Conservation (phyloP, 1,139 yeast species). For the Zygotorulaspora mrakii region DNA sequence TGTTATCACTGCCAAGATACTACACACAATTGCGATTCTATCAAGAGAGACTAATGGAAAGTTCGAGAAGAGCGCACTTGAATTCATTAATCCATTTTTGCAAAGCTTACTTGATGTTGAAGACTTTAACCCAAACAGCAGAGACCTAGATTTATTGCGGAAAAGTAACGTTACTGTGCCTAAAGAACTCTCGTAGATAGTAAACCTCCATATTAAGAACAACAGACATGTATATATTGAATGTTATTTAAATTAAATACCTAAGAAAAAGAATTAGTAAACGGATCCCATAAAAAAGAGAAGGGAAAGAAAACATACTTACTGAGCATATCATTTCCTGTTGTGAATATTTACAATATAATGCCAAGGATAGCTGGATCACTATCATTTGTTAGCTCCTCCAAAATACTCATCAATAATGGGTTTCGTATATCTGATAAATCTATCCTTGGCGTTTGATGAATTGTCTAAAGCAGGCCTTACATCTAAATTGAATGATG, state of each 20-base stretch:
- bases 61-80: conserved; percentile 12
- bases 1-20: conserved; percentile 16
- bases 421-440: conserved; percentile 43
- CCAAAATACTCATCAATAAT: conserved; percentile 11
- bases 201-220: not conserved
- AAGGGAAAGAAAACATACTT: not conserved
- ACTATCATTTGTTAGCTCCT: not conserved
- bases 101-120: conserved; percentile 14
- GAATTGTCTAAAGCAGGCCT: conserved; percentile 86
- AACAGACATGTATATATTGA: not conserved
- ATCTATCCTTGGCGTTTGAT: conserved; percentile 62
- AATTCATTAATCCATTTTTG: conserved; percentile 17
- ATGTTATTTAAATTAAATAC: not conserved
- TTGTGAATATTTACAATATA: not conserved
- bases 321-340: not conserved
- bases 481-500: conserved; percentile 87
- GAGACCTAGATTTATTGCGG: conserved; percentile 16
- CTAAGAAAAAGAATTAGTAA: not conserved
- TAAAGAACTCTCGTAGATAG: conserved; percentile 1
- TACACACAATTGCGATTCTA: conserved; percentile 17
- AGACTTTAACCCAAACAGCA: conserved; percentile 17
- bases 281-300: not conserved
- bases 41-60: conserved; percentile 16
- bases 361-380: not conserved
- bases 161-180: conserved; percentile 13